Evolutionary conservation across 208 protist genomes (phyloP).

Genomic region (Crithidia acanthocephali): DNA sequence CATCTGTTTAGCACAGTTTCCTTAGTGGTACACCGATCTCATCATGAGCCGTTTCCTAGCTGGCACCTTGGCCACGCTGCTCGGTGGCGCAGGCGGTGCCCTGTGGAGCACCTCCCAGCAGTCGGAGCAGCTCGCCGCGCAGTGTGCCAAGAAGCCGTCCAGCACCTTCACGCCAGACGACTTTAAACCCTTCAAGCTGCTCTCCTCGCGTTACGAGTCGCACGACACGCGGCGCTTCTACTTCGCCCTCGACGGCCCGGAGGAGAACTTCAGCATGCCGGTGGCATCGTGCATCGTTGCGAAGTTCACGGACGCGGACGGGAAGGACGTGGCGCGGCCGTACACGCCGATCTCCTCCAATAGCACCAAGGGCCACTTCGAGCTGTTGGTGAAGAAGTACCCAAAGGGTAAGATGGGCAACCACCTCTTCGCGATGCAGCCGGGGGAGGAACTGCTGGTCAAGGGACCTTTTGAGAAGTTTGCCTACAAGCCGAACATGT

Average conservation of each 20-base stretch:
- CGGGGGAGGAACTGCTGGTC: constrained; percentile 89
- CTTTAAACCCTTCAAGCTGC: constrained; percentile 80
- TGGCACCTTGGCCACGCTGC: constrained; percentile 41
- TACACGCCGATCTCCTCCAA: constrained; percentile 86
- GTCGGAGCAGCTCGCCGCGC: constrained; percentile 24
- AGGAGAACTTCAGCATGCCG: constrained; percentile 60
- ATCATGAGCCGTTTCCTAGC: constrained; percentile 43
- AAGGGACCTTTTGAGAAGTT: constrained; percentile 92
- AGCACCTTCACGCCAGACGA: constrained; percentile 72
- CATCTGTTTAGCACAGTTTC: constrained; percentile 1
- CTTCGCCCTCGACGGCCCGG: constrained; percentile 66
- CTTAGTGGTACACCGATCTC: constrained; percentile 3
- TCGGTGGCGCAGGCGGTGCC: constrained; percentile 38
- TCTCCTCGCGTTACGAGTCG: constrained; percentile 86
- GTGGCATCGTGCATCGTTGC: constrained; percentile 82
- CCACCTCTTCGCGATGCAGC: constrained; percentile 90
- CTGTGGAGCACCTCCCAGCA: constrained; percentile 39
- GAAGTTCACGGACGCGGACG: constrained; percentile 80
- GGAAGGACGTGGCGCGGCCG: constrained; percentile 87
- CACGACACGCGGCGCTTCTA: constrained; percentile 86
- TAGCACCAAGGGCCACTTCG: constrained; percentile 80
- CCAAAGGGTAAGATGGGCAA: constrained; percentile 91
- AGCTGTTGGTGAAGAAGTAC: constrained; percentile 88
- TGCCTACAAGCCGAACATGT: constrained; percentile 86
- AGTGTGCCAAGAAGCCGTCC: constrained; percentile 48